phyloP scores from a whole-genome alignment of 148 eudicot species.

The Linanthus parryae region DNA sequence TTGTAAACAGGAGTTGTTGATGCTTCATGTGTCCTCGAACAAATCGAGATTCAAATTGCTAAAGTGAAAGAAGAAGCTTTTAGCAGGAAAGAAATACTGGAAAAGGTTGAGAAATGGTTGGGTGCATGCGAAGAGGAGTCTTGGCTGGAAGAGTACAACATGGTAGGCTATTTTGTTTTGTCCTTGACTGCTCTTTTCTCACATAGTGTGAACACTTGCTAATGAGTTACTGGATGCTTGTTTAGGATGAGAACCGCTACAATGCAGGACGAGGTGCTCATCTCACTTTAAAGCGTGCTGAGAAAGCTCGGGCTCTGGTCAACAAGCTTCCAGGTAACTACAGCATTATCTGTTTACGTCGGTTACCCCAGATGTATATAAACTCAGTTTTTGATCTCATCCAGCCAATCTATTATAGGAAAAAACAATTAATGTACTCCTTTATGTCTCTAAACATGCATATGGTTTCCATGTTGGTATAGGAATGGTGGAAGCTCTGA shows the following conservation, averaged over 20 bases:
- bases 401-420: neutral
- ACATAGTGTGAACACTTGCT: neutral
- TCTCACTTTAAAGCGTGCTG: slow-evolving; percentile 91
- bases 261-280: slow-evolving; percentile 96
- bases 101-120: slow-evolving; percentile 92
- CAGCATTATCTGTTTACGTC: neutral
- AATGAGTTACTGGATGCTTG: slow-evolving; percentile 10
- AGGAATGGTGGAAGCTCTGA: slow-evolving; percentile 84
- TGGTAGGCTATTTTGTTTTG: slow-evolving; percentile 35
- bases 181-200: slow-evolving; percentile 4
- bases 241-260: slow-evolving; percentile 91
- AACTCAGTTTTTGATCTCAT: neutral
- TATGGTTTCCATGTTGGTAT: slow-evolving; percentile 10
- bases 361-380: neutral
- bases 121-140: slow-evolving; percentile 91
- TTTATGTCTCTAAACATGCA: neutral
- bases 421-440: no score
- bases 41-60: slow-evolving; percentile 68
- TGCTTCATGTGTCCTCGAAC: slow-evolving; percentile 68
- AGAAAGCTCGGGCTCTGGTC: slow-evolving; percentile 86
- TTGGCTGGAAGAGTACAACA: slow-evolving; percentile 94
- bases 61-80: slow-evolving; percentile 88
- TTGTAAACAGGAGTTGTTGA: slow-evolving; percentile 59
- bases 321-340: slow-evolving; percentile 84
- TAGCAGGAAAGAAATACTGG: slow-evolving; percentile 85